Base-by-base conservation (phyloP, 1,284 basidiomycete genomes). In the Apiotrichum akiyoshidainum region DNA sequence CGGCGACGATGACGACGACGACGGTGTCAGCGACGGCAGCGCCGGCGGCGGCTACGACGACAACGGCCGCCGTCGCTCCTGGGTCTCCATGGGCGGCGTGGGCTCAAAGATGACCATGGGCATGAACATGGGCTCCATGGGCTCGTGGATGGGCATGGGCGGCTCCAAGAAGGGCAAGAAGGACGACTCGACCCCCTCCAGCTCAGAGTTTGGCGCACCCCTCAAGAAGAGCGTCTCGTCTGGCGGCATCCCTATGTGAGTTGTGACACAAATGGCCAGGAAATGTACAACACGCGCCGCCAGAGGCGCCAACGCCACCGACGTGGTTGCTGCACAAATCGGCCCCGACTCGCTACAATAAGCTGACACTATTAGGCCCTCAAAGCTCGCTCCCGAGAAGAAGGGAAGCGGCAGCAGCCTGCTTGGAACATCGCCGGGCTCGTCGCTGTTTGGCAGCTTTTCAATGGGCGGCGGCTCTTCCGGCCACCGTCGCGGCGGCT, bases 201-300 rank as follows among this genome's bases (percentile, higher is more conserved):
- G 7, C 26, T 3, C 60, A 46, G 61, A 58, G 47, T 50, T 55
- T 14, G 74, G 76, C 21, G 70, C 67, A 8, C 74, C 76, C 2
- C 61, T 78, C 33, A 73, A 70, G 60, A 78, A 77, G 66, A 74
- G 71, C 45, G 61, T 72, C 54, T 58, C 52, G 33, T 72, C 72
- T 10, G 73, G 74, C 17, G 61, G 76, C 41, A 74, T 70, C 31
- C 71, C 71, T 55, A 57, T 67, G 68, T 76, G 41, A 69, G 70
- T 71, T 22, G 14, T 48, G 33, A 19, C 33, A 19, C 34, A 34
- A 35, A 16, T 37, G 26, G 26, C 26, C 26, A 31, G 26, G 26
- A 31, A 31, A 31, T 31, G 26, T 31, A 31, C 26, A 31, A 31
- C 26, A 31, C 26, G 26, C 26, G 26, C 26, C 26, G 26, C 26